Evolutionary conservation across 2,329 filamentous ascomycete species (phyloP).

Genomic region (Fusarium newnesense): DNA sequence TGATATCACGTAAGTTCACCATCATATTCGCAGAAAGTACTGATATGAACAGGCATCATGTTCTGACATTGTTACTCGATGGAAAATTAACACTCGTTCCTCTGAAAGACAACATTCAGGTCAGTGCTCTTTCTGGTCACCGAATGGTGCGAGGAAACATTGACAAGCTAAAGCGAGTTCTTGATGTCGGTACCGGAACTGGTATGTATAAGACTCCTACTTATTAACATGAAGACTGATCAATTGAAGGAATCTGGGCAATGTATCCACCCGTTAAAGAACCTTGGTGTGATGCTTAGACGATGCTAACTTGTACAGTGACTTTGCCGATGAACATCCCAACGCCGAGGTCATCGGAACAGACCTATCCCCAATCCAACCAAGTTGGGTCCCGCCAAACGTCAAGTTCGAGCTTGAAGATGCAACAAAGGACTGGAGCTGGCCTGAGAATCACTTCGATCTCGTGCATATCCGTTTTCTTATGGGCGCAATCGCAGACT

Average conservation of each 20-base stretch:
- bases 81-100: not conserved
- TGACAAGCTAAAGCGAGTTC: not conserved
- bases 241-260: not conserved
- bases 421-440: not conserved
- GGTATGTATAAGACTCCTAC: not conserved
- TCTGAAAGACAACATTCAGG: not conserved
- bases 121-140: accelerated
- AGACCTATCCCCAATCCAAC: not conserved
- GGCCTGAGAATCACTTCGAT: not conserved
- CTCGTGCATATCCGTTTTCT: not conserved
- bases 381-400: not conserved
- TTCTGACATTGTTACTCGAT: not conserved
- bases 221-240: not conserved
- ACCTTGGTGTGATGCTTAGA: accelerated
- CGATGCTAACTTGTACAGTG: not conserved
- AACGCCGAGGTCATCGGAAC: not conserved
- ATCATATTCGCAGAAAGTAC: accelerated
- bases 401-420: not conserved
- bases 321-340: not conserved
- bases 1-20: conserved; percentile 5
- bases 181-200: not conserved
- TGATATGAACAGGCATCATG: not conserved
- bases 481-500: not conserved
- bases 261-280: not conserved
- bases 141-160: accelerated